Conservation (phyloP, 2,329 filamentous ascomycete species). For the Neocucurbitaria cava region DNA sequence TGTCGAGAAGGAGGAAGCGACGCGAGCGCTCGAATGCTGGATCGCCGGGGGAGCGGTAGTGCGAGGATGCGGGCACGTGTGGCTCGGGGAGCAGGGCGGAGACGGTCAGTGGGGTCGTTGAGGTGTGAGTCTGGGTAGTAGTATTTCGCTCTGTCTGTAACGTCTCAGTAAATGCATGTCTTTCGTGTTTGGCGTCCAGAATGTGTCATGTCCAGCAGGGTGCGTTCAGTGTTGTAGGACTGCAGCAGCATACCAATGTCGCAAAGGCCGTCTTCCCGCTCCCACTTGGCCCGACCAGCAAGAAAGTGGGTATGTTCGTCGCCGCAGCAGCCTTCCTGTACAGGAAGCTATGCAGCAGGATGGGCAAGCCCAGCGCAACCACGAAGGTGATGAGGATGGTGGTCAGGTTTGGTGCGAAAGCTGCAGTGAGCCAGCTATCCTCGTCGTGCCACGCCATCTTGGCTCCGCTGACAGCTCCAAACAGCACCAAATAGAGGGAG, state of each 20-base stretch:
- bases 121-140: conserved; percentile 60
- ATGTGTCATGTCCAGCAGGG: neutral
- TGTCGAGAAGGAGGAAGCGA: conserved; percentile 82
- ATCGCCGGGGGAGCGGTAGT: conserved; percentile 71
- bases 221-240: neutral
- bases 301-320: conserved; percentile 71
- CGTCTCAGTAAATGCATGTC: neutral
- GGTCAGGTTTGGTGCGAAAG: conserved; percentile 53
- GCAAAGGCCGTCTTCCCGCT: conserved; percentile 88
- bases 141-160: conserved; percentile 63
- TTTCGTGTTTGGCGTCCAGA: neutral
- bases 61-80: conserved; percentile 64
- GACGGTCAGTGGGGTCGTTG: conserved; percentile 57
- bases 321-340: conserved; percentile 71
- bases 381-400: conserved; percentile 72
- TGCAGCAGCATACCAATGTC: conserved; percentile 66
- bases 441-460: conserved; percentile 48
- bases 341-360: conserved; percentile 79
- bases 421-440: conserved; percentile 55
- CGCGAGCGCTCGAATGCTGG: conserved; percentile 62
- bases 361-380: conserved; percentile 74
- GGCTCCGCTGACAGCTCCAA: neutral
- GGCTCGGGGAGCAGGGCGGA: conserved; percentile 65
- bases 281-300: conserved; percentile 81
- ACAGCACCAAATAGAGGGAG: neutral